Conservation (phyloP, 1,284 basidiomycete genomes). For the Trichosporon inkin region DNA sequence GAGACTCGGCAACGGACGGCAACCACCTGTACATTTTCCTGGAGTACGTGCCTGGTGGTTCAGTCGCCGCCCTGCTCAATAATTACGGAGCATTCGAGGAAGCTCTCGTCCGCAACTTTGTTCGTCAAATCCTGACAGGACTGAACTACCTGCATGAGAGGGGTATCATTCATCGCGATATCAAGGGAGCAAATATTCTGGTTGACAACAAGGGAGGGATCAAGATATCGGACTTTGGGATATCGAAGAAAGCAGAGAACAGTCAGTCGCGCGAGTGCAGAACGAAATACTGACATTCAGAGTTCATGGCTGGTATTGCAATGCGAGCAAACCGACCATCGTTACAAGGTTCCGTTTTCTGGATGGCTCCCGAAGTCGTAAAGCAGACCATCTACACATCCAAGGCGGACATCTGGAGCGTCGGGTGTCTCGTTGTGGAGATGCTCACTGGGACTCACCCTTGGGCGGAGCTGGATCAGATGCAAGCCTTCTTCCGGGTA, state of each 20-base stretch:
- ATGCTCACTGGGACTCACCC: conserved; percentile 98
- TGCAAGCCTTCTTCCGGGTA: conserved; percentile 97
- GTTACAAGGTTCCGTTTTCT: conserved; percentile 93
- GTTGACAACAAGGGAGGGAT: conserved; percentile 98
- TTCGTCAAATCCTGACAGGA: conserved; percentile 87
- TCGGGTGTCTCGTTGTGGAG: conserved; percentile 95
- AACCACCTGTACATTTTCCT: conserved; percentile 95
- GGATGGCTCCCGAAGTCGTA: conserved; percentile 99
- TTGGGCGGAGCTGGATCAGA: conserved; percentile 95
- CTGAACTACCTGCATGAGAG: conserved; percentile 93
- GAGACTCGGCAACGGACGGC: conserved; percentile 83
- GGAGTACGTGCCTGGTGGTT: conserved; percentile 97
- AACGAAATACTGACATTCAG: conserved; percentile 50
- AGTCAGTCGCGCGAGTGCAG: conserved; percentile 58
- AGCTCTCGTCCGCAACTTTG: conserved; percentile 87
- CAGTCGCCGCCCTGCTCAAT: conserved; percentile 83
- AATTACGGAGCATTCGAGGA: conserved; percentile 98
- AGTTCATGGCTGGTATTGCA: conserved; percentile 60
- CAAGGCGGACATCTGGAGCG: conserved; percentile 98
- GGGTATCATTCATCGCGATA: conserved; percentile 97
- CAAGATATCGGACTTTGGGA: conserved; percentile 95
- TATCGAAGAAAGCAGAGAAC: conserved; percentile 95
- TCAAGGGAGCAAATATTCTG: conserved; percentile 96
- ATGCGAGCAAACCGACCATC: conserved; percentile 80
- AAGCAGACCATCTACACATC: conserved; percentile 87